Conservation (phyloP, 257 asterid genomes). For the Anisodus tanguticus region DNA sequence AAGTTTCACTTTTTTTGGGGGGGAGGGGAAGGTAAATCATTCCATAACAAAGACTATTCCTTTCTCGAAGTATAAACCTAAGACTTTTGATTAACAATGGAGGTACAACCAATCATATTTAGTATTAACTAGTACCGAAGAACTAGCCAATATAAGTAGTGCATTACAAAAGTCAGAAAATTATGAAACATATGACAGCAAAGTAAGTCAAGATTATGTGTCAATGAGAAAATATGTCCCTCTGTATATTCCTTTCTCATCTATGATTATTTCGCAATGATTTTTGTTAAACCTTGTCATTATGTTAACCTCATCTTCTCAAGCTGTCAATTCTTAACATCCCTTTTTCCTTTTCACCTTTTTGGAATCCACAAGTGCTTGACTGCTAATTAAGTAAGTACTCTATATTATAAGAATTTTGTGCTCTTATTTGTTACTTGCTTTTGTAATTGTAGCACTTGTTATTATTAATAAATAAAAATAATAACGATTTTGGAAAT, state of each 20-base stretch:
- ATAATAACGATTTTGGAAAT: no score
- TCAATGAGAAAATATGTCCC: slow-evolving; percentile 33
- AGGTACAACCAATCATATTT: background rate
- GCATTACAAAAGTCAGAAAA: background rate
- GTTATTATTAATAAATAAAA: background rate
- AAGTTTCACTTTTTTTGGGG: no score
- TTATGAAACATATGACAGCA: slow-evolving; percentile 2
- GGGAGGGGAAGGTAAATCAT: no score
- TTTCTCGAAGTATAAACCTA: no score
- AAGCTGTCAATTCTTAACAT: slow-evolving; percentile 38
- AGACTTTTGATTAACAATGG: no score
- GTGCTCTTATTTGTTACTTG: background rate
- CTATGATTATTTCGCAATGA: slow-evolving; percentile 36
- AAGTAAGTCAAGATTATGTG: background rate
- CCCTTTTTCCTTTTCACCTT: slow-evolving; percentile 19
- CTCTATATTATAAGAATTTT: background rate
- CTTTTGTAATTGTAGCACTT: background rate
- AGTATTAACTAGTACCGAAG: background rate
- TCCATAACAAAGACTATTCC: no score
- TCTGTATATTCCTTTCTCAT: slow-evolving; percentile 31
- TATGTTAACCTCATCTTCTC: slow-evolving; percentile 34
- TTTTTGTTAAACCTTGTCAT: slow-evolving; percentile 29
- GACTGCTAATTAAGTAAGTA: background rate
- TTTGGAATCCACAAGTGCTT: slow-evolving; percentile 28
- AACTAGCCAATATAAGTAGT: background rate